Evolutionary conservation across 805 yeast species (phyloP), one percentile per base, ranked within the genome.

Genomic region (Candida suzukii): DNA sequence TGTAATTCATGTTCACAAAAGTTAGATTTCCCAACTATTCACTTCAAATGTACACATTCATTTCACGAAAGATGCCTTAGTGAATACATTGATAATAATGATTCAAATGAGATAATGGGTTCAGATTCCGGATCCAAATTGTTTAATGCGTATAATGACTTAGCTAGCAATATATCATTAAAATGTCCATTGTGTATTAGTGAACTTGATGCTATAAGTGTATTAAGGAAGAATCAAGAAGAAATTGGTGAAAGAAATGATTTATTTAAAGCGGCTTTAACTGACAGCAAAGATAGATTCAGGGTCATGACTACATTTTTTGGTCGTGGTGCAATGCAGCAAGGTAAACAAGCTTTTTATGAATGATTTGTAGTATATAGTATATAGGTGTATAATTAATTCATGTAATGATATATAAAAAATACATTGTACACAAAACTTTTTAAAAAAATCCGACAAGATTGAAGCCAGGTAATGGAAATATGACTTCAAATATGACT

Each of bases 321-420:
- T 35, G 95, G 96, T 2, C 74, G 88, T 43, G 99, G 99, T 2
- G 91, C 83, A 0, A 74, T 90, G 77, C 87, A 81, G 38, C 60
- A 60, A 18, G 48, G 60, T 2, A 49, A 42, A 18, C 10, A 19
- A 13, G 6, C 20, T 3, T 24, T 35, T 12, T 29, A 35, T 18
- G 21, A n/a, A 11, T 35, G 19, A n/a, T 18, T 7, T 17, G 5
- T 8, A 18, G 8, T n/a, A n/a, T n/a, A n/a, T n/a, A n/a, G n/a
- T n/a, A n/a, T n/a, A n/a, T n/a, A n/a, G n/a, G n/a, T n/a, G n/a
- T n/a, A n/a, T n/a, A n/a, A n/a, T n/a, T n/a, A n/a, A n/a, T n/a
- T n/a, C n/a, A n/a, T n/a, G n/a, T n/a, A n/a, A n/a, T n/a, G 35
- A 32, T 16, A 14, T 16, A 32, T 12, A 19, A n/a, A n/a, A n/a